A percentile compares a stretch with the other conserved stretches of the same genome.
Conservation (phyloP, 768 basidiomycete genomes). For the Lactarius deliciosus region DNA sequence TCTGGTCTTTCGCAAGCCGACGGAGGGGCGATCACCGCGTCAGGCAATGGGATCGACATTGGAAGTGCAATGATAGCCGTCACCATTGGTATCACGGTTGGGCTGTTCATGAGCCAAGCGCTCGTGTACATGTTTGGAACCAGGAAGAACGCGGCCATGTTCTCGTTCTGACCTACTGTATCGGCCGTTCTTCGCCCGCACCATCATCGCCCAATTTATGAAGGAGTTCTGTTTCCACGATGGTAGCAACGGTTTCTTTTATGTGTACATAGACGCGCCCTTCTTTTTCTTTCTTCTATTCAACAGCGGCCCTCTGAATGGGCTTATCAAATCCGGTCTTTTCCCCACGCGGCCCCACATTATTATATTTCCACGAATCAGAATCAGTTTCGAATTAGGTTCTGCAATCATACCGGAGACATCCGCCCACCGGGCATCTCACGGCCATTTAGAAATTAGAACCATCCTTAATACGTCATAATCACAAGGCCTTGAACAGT, state of each 20-base stretch:
- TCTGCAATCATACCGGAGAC: background rate
- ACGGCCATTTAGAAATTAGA: too few relatives aligned
- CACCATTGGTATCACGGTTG: slow-evolving; percentile 87
- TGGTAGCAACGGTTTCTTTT: background rate
- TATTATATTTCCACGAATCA: background rate
- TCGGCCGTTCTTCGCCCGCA: background rate
- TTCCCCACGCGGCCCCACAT: background rate
- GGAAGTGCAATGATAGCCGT: slow-evolving; percentile 89
- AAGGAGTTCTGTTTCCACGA: background rate
- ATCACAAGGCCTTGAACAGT: background rate
- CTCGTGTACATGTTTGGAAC: slow-evolving; percentile 84
- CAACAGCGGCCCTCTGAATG: background rate
- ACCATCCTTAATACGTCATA: background rate
- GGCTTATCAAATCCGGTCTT: background rate
- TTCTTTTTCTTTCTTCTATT: background rate
- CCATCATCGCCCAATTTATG: background rate
- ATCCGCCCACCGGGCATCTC: background rate
- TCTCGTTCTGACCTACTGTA: slow-evolving; percentile 59
- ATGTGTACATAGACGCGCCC: background rate
- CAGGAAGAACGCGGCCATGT: slow-evolving; percentile 80
- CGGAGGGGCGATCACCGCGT: slow-evolving; percentile 72
- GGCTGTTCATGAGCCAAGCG: slow-evolving; percentile 84
- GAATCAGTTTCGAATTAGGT: background rate
- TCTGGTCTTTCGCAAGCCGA: slow-evolving; percentile 78
- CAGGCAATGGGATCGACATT: slow-evolving; percentile 80